Evolutionary conservation across 441 rosid species (phyloP), one percentile per base, ranked within the genome.

Genomic region (Flueggea neowawraea): DNA sequence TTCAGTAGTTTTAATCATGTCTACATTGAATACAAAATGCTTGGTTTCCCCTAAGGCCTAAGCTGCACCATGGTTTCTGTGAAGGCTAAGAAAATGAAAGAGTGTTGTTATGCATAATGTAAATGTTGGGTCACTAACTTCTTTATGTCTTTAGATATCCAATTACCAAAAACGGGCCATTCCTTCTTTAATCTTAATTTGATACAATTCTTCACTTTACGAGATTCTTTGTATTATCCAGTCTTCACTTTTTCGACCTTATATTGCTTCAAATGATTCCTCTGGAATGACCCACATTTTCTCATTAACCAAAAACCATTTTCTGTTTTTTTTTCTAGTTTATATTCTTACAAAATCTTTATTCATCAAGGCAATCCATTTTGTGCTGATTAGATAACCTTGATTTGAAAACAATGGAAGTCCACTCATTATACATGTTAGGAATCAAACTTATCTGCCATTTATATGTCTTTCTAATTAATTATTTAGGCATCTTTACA

Each of bases 121-220:
- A 36, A 36, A 8, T 52, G 67, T 67, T 61, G 78, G 80, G 74
- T 22, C 78, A 47, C 14, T 47, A 4, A 6, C 10, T 33, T 16
- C 12, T 47, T 61, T 64, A n/a, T 44, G 57, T 52, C 76, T 72
- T 64, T 72, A 61, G 64, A 65, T 61, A 52, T 65, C 58, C 63
- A 60, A 69, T 61, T 54, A 47, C 71, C 55, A 15, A 59, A 31
- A n/a, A 44, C 58, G 81, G 69, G 51, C 82, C 72, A 57, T 62
- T 41, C 14, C 44, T 45, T 14, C 60, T 54, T 53, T 70, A n/a
- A 63, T 62, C 62, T 70, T 22, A 22, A 22, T 22, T 68, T 49
- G 61, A 65, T 70, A 70, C 78, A 70, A 63, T 49, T 54, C 70
- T 56, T 69, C 73, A 73, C 82, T 75, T 75, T 71, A 58, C 65